Base-by-base conservation (phyloP, 192 early-diverging fungal genomes). In the Kickxella alabastrina region DNA sequence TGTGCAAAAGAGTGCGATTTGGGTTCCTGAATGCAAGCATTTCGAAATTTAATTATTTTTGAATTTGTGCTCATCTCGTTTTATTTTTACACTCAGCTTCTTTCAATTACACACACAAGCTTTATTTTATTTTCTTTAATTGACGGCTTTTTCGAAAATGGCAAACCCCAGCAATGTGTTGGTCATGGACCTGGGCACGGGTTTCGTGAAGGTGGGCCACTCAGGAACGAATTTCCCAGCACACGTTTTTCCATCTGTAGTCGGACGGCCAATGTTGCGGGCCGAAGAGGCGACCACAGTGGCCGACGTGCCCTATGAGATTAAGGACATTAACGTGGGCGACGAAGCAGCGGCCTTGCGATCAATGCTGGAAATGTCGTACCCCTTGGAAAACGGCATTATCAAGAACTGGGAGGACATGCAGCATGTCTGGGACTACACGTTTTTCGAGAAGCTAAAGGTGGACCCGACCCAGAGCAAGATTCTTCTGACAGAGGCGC, bases 311-410 rank as follows among this genome's bases (percentile, higher is more conserved):
- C 38, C 61, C 24, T 51, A 66, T 43, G 63, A 75, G 57, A 72
- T 98, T 38, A 92, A 91, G 66, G 95, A 99, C 72, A 91, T 98
- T 56, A 97, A 96, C 84, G 90, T 99, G 15, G 97, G 97, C 14
- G 94, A 98, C 56, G 95, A 99, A 61, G 97, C 97, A 15, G 88
- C 93, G 10, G 85, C 82, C 21, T 55, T 92, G 18, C 84, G 97
- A 6, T 80, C 83, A 21, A 87, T 88, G 52, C 82, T 99, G 10
- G 87, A 97, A 64, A 93, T 99, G 86, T 83, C 85, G 28, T 99
- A 99, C 65, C 97, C 97, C 13, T 93, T 99, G 88, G 93, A 98
- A 67, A 97, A 99, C 79, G 97, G 97, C 8, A 90, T 99, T 44
- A 86, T 99, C 40, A 77, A 84, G 55, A 92, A 96, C 80, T 99